These are phyloP conservation scores for Gaultheria prostrata DNA, from an alignment of 148 eudicot genomes.

Conservation along the genomic window DNA sequence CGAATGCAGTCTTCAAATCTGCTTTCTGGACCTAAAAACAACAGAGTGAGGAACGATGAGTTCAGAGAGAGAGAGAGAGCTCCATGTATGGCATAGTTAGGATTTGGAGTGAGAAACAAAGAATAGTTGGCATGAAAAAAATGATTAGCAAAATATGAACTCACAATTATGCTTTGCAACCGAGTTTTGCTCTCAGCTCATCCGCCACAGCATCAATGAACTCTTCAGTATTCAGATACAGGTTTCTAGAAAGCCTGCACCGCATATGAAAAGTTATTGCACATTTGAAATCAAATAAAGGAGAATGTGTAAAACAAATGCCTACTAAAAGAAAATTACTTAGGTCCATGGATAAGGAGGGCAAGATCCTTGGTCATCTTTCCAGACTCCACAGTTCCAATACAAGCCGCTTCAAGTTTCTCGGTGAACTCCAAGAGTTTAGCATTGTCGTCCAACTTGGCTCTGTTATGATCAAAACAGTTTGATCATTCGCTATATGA, in stretches of 20 bases:
- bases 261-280: not conserved
- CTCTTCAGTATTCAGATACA: conserved; percentile 84
- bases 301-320: not conserved
- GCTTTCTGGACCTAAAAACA: not conserved
- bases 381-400: conserved; percentile 80
- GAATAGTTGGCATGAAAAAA: not conserved
- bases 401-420: conserved; percentile 87
- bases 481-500: not conserved
- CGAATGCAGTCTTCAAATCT: not conserved
- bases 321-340: conserved; percentile 32
- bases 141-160: conserved; percentile 16
- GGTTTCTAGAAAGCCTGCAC: conserved; percentile 51
- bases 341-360: conserved; percentile 75
- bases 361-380: conserved; percentile 99
- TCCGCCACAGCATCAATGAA: conserved; percentile 86
- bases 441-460: conserved; percentile 70
- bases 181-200: conserved; percentile 72
- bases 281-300: not conserved
- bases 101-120: not conserved
- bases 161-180: conserved; percentile 24
- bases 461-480: conserved; percentile 36
- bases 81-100: not conserved
- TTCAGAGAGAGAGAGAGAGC: not conserved
- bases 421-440: conserved; percentile 70
- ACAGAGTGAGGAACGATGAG: not conserved